Evolutionary conservation across 345 rosid genomes (phyloP), one percentile per base, ranked within the genome.

Genomic region (Populus tremula): DNA sequence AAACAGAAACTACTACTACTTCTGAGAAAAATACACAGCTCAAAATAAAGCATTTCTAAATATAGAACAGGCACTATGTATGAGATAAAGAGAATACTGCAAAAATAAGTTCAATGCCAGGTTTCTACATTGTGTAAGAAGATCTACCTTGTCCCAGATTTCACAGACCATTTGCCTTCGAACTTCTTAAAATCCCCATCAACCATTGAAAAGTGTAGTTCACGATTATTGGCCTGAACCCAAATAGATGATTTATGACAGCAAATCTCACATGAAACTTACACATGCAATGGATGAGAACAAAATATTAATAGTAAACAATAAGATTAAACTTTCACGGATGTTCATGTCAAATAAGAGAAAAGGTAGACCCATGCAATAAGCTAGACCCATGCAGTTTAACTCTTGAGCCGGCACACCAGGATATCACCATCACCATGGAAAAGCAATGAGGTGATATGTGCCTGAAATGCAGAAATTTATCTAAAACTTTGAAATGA

Each of bases 111-210:
- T 65, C 63, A 62, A 74, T 67, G 71, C 29, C 13, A 49, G 18
- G 69, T 13, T 78, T 61, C 13, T 27, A 49, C 38, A n/a, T 62
- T 14, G 11, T 61, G 71, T 74, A 71, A 0, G 33, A 8, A 25
- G 74, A 33, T 38, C 65, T 87, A 95, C 97, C 97, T 92, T 77
- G 79, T 75, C 62, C 97, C 94, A 78, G 90, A 85, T 78, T 85
- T 92, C 68, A 96, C 76, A 27, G 90, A 89, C 98, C 99, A 96
- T 81, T 90, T 96, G 74, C 99, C 99, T 75, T 95, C 96, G 76
- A 95, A 93, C 91, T 95, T 95, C 84, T 95, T 93, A 84, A 95
- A 95, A 85, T 93, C 99, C 33, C 99, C 99, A 82, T 93, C 99
- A 72, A 93, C 97, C 98, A 95, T 92, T 66, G 91, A 93, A 83